Conservation (phyloP, 139 green algal genomes). For the Chlamydomonas sp. region DNA sequence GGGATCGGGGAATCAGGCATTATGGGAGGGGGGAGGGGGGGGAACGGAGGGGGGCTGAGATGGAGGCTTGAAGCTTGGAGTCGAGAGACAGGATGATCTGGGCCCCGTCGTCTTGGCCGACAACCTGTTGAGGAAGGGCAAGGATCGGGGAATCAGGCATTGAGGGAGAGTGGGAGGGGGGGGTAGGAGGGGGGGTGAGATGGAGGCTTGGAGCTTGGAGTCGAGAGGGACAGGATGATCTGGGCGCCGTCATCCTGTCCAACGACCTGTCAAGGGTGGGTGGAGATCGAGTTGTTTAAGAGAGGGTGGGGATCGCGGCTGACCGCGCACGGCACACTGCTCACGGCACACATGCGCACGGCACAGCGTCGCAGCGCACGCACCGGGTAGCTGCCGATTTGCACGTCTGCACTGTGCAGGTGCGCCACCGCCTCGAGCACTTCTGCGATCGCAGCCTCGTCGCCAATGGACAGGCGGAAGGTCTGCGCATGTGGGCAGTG, state of each 20-base stretch:
- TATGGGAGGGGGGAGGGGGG: too few species aligned
- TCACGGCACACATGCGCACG: not conserved
- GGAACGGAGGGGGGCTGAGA: too few species aligned
- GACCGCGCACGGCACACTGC: too few species aligned
- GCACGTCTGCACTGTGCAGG: slow-evolving; percentile 38
- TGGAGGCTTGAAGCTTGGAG: slow-evolving; percentile 13
- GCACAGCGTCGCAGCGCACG: not conserved
- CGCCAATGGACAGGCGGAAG: slow-evolving; percentile 19
- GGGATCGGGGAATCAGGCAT: not conserved
- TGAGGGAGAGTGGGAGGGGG: too few species aligned
- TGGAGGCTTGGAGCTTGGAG: too few species aligned
- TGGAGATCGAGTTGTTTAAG: too few species aligned
- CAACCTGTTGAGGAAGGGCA: not conserved
- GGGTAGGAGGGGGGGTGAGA: too few species aligned
- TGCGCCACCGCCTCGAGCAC: slow-evolving; percentile 40
- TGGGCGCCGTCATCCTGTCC: too few species aligned
- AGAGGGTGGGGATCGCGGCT: too few species aligned
- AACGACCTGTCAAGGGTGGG: too few species aligned
- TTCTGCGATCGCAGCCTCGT: slow-evolving; percentile 50
- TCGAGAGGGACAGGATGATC: too few species aligned
- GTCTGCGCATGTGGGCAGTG: slow-evolving; percentile 12
- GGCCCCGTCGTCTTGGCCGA: not conserved
- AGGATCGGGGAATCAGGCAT: not conserved
- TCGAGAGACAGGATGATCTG: slow-evolving; percentile 7
- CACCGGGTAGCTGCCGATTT: slow-evolving; percentile 59